These are phyloP conservation scores for Nicotiana obtusifolia DNA, from an alignment of 257 asterid species.

Conservation along the genomic window DNA sequence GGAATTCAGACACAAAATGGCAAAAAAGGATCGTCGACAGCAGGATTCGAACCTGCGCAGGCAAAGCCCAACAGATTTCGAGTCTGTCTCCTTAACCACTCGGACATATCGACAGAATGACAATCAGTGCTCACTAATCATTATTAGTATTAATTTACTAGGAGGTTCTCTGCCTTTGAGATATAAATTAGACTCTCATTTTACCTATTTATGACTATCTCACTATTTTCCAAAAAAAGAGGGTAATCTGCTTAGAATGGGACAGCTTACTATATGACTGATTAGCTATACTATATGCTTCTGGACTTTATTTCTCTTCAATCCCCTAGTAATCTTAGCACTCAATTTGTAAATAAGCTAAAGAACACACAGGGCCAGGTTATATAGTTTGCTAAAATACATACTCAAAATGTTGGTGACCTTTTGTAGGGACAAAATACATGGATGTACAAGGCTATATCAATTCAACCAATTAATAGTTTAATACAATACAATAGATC, in stretches of 20 bases:
- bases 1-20: background rate
- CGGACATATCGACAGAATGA: conserved; percentile 37
- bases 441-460: background rate
- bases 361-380: background rate
- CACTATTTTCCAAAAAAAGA: background rate
- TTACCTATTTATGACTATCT: background rate
- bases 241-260: background rate
- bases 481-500: background rate
- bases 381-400: background rate
- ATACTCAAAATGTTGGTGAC: background rate
- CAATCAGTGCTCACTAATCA: fast-evolving
- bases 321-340: no score
- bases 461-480: background rate
- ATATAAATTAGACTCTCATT: background rate
- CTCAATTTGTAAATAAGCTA: background rate
- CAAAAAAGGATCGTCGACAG: conserved; percentile 30
- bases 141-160: background rate
- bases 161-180: no score
- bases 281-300: background rate
- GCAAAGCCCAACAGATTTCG: conserved; percentile 61
- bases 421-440: background rate
- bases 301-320: background rate
- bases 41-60: conserved; percentile 68
- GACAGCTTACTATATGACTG: background rate
- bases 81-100: conserved; percentile 63